phyloP scores from a whole-genome alignment of 2,329 filamentous ascomycete genomes.

The Penicillium glabrum region DNA sequence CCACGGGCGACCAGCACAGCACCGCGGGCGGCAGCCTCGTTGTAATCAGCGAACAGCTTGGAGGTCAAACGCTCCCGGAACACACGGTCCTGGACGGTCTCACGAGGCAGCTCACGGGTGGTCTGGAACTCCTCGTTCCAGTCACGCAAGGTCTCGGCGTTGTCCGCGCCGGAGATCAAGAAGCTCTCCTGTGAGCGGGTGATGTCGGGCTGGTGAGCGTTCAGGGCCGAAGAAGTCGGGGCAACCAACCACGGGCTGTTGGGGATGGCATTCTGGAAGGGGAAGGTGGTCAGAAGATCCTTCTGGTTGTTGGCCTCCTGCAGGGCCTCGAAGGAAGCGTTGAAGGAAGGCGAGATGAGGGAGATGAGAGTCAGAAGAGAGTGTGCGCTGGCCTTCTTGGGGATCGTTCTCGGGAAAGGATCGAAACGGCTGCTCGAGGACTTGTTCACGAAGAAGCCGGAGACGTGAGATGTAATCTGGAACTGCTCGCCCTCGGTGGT shows the following conservation, averaged over 20 bases:
- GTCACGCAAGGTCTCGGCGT: slow-evolving; percentile 88
- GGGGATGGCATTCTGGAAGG: slow-evolving; percentile 92
- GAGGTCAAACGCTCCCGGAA: slow-evolving; percentile 92
- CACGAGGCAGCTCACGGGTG: slow-evolving; percentile 88
- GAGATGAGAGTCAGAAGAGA: slow-evolving; percentile 80
- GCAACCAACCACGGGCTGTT: slow-evolving; percentile 90
- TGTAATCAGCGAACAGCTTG: slow-evolving; percentile 97
- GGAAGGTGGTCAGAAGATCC: slow-evolving; percentile 89
- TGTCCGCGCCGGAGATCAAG: slow-evolving; percentile 85
- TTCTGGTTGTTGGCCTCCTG: slow-evolving; percentile 82
- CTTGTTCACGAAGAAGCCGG: slow-evolving; percentile 96
- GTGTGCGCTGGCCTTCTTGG: slow-evolving; percentile 78
- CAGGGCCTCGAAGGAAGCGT: slow-evolving; percentile 70
- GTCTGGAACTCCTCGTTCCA: slow-evolving; percentile 99
- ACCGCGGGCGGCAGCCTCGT: slow-evolving; percentile 88
- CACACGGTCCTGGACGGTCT: slow-evolving; percentile 90
- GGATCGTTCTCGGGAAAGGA: slow-evolving; percentile 73
- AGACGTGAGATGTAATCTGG: slow-evolving; percentile 89
- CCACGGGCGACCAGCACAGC: slow-evolving; percentile 89
- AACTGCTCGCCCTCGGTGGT: slow-evolving; percentile 94
- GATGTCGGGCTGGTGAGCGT: slow-evolving; percentile 75
- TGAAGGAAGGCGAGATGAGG: slow-evolving; percentile 80
- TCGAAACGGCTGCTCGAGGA: slow-evolving; percentile 95
- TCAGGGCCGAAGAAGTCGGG: slow-evolving; percentile 59
- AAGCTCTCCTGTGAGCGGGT: slow-evolving; percentile 92